Evolutionary conservation across 805 yeast genomes (phyloP), one percentile per base, ranked within the genome.

Genomic region (Candida ponderosae): DNA sequence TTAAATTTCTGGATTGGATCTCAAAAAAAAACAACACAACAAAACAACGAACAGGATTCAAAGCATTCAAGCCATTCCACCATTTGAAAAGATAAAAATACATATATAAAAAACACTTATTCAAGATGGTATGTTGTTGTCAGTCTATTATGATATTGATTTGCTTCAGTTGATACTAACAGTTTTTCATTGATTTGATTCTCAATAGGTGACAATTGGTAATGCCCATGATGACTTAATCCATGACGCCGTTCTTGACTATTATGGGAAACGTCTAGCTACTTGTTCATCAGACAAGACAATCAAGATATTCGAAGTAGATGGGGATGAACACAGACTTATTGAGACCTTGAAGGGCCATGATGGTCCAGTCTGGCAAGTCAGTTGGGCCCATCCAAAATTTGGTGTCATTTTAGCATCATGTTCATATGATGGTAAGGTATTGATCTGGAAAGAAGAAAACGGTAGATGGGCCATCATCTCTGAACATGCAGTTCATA

Each of bases 291-390:
- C 96, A 4, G 98, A 93, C 66, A 87, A 86, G 56, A 83, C 95
- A n/a, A 83, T 90, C 65, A 87, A 89, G 65, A 80, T 93, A 40
- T 93, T 87, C 60, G 96, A 89, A 48, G 79, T 90, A 32, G 90
- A 85, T 35, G 93, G 90, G 29, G 94, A 86, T 33, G 75, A 69
- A 52, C 90, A 87, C 60, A 81, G 73, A 55, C 68, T 88, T 36
- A 71, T 82, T 16, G 96, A 88, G 47, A 89, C 97, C 1, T 67
- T 93, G 45, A 70, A 75, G 34, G 97, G 95, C 29, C 98, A 93
- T 60, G 96, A 88, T 44, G 98, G 97, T 26, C 97, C 98, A 11
- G 97, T 93, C 34, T 93, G 98, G 98, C 96, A 90, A 64, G 95
- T 88, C 17, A 77, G 86, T 38, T 93, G 98, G 98, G 97, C 97